Conservation (phyloP, 345 rosid species). For the Arabis hirsuta region DNA sequence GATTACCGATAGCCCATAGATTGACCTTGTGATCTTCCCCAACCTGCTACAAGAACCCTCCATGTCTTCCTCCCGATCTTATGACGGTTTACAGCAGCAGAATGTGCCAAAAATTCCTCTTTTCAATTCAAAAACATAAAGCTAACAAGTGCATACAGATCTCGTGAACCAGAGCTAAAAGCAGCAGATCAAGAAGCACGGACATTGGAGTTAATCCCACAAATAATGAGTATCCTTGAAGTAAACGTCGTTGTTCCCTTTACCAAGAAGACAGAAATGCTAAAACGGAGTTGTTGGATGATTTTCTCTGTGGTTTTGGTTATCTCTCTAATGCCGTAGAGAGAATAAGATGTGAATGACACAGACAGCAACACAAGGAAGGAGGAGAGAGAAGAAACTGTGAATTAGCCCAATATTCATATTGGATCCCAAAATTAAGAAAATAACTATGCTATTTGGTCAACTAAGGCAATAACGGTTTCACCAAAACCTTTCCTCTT, state of each 20-base stretch:
- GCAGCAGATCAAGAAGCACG: conserved; percentile 30
- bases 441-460: too few species aligned
- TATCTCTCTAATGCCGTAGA: conserved; percentile 29
- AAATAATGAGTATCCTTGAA: neutral
- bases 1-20: conserved; percentile 99
- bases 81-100: conserved; percentile 88
- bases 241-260: conserved; percentile 36
- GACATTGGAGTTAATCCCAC: neutral
- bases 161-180: conserved; percentile 37
- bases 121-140: conserved; percentile 5
- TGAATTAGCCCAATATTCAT: too few species aligned
- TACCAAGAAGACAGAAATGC: conserved; percentile 14
- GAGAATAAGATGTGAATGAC: conserved; percentile 28
- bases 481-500: too few species aligned
- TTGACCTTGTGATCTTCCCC: conserved; percentile 99
- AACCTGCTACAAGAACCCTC: conserved; percentile 88
- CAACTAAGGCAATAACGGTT: too few species aligned
- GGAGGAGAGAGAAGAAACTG: conserved; percentile 1
- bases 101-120: conserved; percentile 99
- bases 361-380: neutral
- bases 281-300: conserved; percentile 34
- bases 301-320: conserved; percentile 1
- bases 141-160: conserved; percentile 19
- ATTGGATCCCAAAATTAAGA: too few species aligned
- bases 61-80: conserved; percentile 98